These are phyloP conservation scores for Aspergillus sp. DNA, from an alignment of 2,329 filamentous ascomycete species.

Conservation along the genomic window DNA sequence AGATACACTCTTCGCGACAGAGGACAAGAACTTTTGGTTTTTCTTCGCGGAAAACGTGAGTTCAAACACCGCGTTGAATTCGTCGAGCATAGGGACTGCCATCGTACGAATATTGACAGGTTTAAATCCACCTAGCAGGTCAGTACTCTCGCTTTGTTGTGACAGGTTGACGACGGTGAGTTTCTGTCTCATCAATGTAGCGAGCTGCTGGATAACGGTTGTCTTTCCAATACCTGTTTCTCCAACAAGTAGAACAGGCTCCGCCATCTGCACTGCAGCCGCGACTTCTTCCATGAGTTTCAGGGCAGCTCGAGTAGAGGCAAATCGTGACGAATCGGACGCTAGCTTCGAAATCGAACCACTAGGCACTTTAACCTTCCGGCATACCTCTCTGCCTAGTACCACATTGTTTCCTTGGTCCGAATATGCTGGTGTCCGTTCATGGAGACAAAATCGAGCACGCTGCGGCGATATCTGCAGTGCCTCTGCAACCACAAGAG, in stretches of 20 bases:
- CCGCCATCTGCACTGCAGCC: conserved; percentile 75
- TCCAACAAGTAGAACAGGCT: conserved; percentile 91
- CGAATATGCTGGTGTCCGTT: conserved; percentile 69
- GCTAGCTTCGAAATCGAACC: conserved; percentile 44
- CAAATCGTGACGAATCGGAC: conserved; percentile 59
- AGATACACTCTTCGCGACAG: conserved; percentile 73
- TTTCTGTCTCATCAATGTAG: conserved; percentile 77
- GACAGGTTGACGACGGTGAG: conserved; percentile 93
- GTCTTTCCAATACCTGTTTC: conserved; percentile 99
- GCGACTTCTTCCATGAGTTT: conserved; percentile 85
- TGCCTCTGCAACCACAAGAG: conserved; percentile 74
- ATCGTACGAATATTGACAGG: conserved; percentile 87
- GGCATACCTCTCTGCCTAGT: conserved; percentile 65
- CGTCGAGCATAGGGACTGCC: conserved; percentile 85
- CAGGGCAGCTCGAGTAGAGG: conserved; percentile 81
- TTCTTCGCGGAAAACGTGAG: conserved; percentile 83
- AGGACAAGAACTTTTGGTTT: conserved; percentile 82
- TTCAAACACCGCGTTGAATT: conserved; percentile 86
- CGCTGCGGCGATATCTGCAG: conserved; percentile 83
- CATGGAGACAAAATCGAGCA: conserved; percentile 71
- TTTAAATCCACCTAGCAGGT: conserved; percentile 93
- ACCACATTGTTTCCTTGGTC: conserved; percentile 57
- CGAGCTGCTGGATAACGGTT: conserved; percentile 89
- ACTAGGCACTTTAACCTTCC: conserved; percentile 52
- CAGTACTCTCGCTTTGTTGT: conserved; percentile 96